Conservation (phyloP, 208 protist genomes). For the Wallacemonas sp. region DNA sequence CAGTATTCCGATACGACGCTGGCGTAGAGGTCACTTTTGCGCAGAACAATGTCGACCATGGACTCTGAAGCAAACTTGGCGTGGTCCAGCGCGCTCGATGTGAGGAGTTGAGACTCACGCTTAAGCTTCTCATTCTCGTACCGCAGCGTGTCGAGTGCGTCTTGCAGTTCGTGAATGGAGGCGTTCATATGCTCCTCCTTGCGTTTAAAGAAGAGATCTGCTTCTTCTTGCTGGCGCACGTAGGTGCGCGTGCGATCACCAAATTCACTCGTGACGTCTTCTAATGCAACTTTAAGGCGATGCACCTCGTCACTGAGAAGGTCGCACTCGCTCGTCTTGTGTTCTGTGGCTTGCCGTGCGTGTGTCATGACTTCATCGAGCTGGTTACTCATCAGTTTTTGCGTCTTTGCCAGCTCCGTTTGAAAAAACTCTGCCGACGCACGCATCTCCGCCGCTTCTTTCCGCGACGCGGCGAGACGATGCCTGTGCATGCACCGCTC, state of each 20-base stretch:
- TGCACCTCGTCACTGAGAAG: conserved; percentile 38
- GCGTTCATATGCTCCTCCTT: conserved; percentile 34
- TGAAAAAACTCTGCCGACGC: conserved; percentile 27
- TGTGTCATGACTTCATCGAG: conserved; percentile 1
- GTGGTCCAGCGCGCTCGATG: not conserved
- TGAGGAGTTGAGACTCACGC: not conserved
- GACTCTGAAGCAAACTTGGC: not conserved
- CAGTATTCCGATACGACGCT: conserved; percentile 13
- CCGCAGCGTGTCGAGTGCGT: not conserved
- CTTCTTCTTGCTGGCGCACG: conserved; percentile 53
- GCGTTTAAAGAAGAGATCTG: conserved; percentile 29
- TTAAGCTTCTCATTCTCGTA: conserved; percentile 15
- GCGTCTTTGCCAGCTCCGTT: conserved; percentile 18
- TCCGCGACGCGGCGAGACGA: not conserved
- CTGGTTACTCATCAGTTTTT: conserved; percentile 21
- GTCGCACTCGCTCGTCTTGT: conserved; percentile 14
- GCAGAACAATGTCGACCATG: not conserved
- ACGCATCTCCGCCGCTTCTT: conserved; percentile 11
- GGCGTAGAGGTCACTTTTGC: conserved; percentile 6
- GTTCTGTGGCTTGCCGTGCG: not conserved
- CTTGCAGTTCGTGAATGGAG: conserved; percentile 19
- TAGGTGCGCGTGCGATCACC: conserved; percentile 55
- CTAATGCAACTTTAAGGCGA: conserved; percentile 39
- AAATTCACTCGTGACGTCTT: conserved; percentile 63
- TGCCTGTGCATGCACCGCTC: conserved; percentile 15